A percentile compares a stretch with the other conserved stretches of the same genome.
phyloP scores from a whole-genome alignment of 2,329 filamentous ascomycete genomes.

The Epichloe festucae region DNA sequence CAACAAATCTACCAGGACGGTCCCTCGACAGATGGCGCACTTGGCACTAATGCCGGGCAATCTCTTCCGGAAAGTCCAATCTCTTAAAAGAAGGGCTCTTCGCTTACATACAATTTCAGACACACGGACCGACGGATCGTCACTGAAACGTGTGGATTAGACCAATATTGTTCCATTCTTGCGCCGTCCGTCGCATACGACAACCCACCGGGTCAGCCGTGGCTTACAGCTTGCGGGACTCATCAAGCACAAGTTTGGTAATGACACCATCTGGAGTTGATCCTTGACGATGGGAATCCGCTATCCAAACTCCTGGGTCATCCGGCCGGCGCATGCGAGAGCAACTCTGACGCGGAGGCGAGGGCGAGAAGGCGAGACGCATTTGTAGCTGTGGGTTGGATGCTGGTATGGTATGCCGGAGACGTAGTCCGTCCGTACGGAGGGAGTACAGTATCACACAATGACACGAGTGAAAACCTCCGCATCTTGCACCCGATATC shows the following conservation, averaged over 20 bases:
- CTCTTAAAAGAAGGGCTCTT: background rate
- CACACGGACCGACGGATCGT: conserved; percentile 7
- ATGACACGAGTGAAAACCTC: too few relatives aligned
- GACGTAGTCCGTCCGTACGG: too few relatives aligned
- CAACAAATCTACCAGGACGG: too few relatives aligned
- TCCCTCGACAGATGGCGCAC: background rate
- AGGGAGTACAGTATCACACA: too few relatives aligned
- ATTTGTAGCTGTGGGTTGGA: background rate
- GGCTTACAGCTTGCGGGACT: background rate
- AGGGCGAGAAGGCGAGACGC: background rate
- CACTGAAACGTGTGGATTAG: background rate
- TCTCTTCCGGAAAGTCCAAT: conserved; percentile 3
- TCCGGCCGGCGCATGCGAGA: background rate
- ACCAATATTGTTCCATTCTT: background rate
- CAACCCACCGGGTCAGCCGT: background rate
- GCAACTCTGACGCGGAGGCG: too few relatives aligned
- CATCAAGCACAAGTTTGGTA: background rate
- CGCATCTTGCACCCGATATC: too few relatives aligned
- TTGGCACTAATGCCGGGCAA: background rate
- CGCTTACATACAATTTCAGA: background rate
- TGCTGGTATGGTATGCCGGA: too few relatives aligned
- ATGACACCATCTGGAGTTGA: background rate
- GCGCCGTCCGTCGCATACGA: conserved; percentile 8
- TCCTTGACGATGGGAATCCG: background rate
- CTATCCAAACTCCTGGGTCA: background rate